Conservation (phyloP, 1,139 yeast species). For the Spathaspora sp. region DNA sequence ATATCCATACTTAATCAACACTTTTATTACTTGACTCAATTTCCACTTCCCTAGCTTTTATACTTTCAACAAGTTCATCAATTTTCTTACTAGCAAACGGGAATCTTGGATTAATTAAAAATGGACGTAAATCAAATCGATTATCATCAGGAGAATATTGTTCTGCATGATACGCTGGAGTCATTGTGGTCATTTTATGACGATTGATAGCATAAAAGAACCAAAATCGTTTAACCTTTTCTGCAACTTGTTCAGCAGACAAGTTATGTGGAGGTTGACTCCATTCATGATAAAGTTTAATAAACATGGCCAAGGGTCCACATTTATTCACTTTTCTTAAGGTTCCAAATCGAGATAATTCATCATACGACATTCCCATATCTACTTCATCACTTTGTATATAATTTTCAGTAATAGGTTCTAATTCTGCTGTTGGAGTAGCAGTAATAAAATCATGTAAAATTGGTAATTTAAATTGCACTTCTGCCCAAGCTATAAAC, state of each 20-base stretch:
- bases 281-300: constrained; percentile 90
- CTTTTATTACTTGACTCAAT: constrained; percentile 23
- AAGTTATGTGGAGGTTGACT: constrained; percentile 64
- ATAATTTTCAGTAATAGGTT: constrained; percentile 87
- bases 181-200: constrained; percentile 93
- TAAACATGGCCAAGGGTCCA: constrained; percentile 94
- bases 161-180: constrained; percentile 97
- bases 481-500: constrained; percentile 79
- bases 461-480: constrained; percentile 71
- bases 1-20: constrained; percentile 34
- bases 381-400: constrained; percentile 96
- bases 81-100: constrained; percentile 89
- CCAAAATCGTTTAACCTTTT: constrained; percentile 87
- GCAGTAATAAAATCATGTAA: constrained; percentile 79
- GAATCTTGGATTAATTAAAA: constrained; percentile 86
- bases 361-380: constrained; percentile 98
- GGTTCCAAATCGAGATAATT: constrained; percentile 86
- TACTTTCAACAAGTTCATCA: constrained; percentile 64
- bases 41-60: constrained; percentile 39
- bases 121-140: constrained; percentile 92
- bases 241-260: constrained; percentile 83
- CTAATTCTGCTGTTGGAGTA: constrained; percentile 96
- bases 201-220: constrained; percentile 92
- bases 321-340: constrained; percentile 89
- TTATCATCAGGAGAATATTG: constrained; percentile 98